Base-by-base conservation (phyloP, 75 land plant species). In the Pinus albicaulis region DNA sequence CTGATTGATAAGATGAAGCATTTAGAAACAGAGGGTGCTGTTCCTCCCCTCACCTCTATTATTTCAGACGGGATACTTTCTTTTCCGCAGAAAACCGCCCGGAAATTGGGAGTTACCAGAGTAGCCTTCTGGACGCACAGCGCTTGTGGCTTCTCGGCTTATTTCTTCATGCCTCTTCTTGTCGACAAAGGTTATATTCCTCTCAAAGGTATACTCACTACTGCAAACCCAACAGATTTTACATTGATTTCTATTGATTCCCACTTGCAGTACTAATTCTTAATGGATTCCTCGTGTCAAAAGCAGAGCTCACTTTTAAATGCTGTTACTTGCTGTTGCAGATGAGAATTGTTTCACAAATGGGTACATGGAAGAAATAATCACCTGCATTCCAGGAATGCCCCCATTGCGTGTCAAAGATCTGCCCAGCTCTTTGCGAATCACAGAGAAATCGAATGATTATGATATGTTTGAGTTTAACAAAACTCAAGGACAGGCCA, bases 341-440 rank as follows among this genome's bases (percentile, higher is more conserved):
- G 52, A 44, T 44, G 52, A 44, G 10, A 44, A 8, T 7, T 44
- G 52, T 44, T 44, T 44, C 52, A 44, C 52, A 44, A 44, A 44
- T 44, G 52, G 52, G 52, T 76, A 60, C 68, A 57, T 76, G 41
- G 77, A 76, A 24, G 55, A 62, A 23, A 28, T 56, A 22, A 28
- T 79, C 22, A 76, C 61, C 36, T 73, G 76, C 34, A 60, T 79
- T 53, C 76, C 76, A 3, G 81, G 81, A 14, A 74, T 73, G 57
- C 57, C 44, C 23, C 23, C 57, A n/a, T 13, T 79, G 55, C 11
- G 68, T 17, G 52, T 61, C 23, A 59, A 59, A n/a, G 80, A 79
- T 17, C 36, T 79, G 64, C 80, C 80, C 60, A 28, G 68, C 65
- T 57, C 73, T 26, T 10, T 62, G 36, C 34, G 52, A 74, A 52